phyloP scores from a whole-genome alignment of 2,329 filamentous ascomycete genomes.

The Canariomyces notabilis region DNA sequence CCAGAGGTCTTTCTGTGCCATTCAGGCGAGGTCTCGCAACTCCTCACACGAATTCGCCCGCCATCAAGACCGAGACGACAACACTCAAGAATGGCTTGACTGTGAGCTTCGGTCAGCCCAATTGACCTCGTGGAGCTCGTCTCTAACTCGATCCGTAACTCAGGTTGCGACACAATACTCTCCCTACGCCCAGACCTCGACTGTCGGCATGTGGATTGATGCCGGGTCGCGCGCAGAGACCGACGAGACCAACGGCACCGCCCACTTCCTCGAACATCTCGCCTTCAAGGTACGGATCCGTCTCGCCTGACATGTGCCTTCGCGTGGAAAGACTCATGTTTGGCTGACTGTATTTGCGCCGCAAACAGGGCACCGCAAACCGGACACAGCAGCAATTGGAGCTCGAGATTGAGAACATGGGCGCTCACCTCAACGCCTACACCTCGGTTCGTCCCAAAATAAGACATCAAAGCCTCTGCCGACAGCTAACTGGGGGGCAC shows the following conservation, averaged over 20 bases:
- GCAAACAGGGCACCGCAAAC: constrained; percentile 77
- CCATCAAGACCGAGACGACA: constrained; percentile 85
- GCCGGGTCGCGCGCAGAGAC: constrained; percentile 97
- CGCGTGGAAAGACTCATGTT: neutral
- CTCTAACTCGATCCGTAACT: constrained; percentile 28
- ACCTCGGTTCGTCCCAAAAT: constrained; percentile 67
- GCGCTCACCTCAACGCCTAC: constrained; percentile 97
- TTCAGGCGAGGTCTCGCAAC: constrained; percentile 86
- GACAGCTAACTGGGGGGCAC: constrained; percentile 21
- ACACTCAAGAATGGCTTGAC: constrained; percentile 97
- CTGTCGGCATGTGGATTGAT: constrained; percentile 98
- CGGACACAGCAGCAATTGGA: constrained; percentile 96
- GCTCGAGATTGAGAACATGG: constrained; percentile 99
- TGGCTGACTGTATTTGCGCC: constrained; percentile 7
- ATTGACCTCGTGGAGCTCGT: constrained; percentile 30
- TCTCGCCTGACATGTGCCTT: neutral
- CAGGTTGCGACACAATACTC: constrained; percentile 98
- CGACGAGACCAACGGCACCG: constrained; percentile 96
- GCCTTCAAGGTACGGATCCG: constrained; percentile 81
- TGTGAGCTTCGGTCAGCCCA: constrained; percentile 49
- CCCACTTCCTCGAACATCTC: constrained; percentile 98
- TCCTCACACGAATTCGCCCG: constrained; percentile 58
- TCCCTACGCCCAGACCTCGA: constrained; percentile 96
- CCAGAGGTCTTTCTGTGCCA: constrained; percentile 74
- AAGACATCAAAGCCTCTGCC: constrained; percentile 3